phyloP scores from a whole-genome alignment of 805 yeast species.

The Lipomyces kockii region DNA sequence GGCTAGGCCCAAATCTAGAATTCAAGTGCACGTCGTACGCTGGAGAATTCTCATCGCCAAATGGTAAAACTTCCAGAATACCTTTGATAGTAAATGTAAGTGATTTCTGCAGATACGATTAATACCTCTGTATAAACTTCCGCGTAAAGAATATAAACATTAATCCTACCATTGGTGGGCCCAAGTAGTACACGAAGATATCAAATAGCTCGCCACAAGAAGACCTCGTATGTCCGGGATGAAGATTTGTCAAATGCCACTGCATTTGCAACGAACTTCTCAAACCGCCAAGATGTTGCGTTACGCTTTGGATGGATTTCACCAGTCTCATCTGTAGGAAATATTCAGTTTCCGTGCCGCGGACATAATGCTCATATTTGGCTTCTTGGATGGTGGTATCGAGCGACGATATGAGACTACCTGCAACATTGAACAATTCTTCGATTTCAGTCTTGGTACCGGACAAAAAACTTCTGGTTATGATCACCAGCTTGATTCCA shows the following conservation, averaged over 20 bases:
- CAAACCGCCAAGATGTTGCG: conserved; percentile 67
- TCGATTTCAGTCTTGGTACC: conserved; percentile 34
- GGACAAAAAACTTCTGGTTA: conserved; percentile 28
- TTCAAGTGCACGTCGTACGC: conserved; percentile 49
- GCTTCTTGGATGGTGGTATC: conserved; percentile 59
- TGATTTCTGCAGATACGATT: conserved; percentile 23
- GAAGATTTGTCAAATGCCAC: conserved; percentile 28
- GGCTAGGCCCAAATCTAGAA: conserved; percentile 46
- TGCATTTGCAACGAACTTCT: conserved; percentile 65
- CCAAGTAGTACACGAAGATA: conserved; percentile 66
- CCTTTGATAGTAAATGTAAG: conserved; percentile 51
- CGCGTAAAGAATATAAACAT: neutral
- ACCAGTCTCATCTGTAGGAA: conserved; percentile 53
- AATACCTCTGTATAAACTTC: conserved; percentile 45
- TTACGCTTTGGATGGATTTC: conserved; percentile 55
- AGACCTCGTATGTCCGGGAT: conserved; percentile 19
- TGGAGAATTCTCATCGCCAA: conserved; percentile 45
- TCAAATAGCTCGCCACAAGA: conserved; percentile 57
- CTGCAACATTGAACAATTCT: conserved; percentile 19
- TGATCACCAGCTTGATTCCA: conserved; percentile 13
- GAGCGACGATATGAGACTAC: conserved; percentile 40
- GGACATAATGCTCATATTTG: conserved; percentile 59
- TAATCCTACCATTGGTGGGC: conserved; percentile 70
- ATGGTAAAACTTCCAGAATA: conserved; percentile 64
- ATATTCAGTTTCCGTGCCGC: conserved; percentile 63